Evolutionary conservation across 2,329 filamentous ascomycete genomes (phyloP).

Genomic region (Cercospora canescens): DNA sequence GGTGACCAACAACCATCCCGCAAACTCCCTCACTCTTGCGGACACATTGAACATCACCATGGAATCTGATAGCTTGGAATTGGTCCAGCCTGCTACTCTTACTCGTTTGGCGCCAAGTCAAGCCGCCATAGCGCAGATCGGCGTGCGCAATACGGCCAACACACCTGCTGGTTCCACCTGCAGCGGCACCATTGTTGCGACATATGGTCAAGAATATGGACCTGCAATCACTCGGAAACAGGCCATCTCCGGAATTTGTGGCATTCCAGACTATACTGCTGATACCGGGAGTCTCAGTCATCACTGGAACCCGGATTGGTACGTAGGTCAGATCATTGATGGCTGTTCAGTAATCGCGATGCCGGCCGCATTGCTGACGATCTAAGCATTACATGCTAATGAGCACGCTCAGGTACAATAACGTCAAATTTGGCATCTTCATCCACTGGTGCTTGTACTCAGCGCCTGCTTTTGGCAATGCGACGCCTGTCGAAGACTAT

Average conservation of each 20-base stretch:
- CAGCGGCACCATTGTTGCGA: background rate
- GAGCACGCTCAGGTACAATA: background rate
- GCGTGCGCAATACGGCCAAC: background rate
- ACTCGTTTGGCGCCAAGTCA: background rate
- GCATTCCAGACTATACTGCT: constrained; percentile 5
- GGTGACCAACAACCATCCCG: background rate
- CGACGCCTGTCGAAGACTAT: constrained; percentile 15
- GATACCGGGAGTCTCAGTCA: constrained; percentile 4
- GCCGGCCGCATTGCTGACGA: no score
- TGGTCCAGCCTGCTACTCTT: background rate
- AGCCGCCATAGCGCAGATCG: background rate
- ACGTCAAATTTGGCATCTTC: constrained; percentile 19
- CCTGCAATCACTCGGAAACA: background rate
- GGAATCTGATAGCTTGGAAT: background rate
- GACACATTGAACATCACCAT: background rate
- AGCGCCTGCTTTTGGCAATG: constrained; percentile 14
- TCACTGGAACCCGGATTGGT: constrained; percentile 14
- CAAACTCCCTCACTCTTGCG: background rate
- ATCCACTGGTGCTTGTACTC: constrained; percentile 20
- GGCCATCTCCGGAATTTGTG: background rate
- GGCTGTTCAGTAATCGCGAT: no score
- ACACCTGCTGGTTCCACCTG: background rate
- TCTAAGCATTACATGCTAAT: background rate
- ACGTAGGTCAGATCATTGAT: background rate
- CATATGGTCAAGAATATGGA: background rate